phyloP scores from a whole-genome alignment of 1,284 basidiomycete genomes.

The Sparassis latifolia region DNA sequence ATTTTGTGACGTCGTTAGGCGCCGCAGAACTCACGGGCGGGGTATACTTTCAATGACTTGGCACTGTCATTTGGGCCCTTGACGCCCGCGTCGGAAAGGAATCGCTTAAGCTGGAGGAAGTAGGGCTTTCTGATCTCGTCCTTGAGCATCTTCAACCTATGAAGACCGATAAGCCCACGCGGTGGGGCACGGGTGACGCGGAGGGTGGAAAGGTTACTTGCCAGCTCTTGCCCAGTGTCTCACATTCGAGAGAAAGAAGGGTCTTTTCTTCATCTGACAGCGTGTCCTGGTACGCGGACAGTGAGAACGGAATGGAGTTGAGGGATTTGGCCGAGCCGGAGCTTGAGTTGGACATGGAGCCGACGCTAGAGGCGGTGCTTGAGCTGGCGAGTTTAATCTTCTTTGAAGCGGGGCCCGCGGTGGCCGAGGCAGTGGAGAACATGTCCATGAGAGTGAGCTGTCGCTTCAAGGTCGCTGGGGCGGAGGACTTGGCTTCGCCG shows the following conservation, averaged over 20 bases:
- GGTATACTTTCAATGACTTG: constrained; percentile 48
- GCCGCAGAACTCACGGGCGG: constrained; percentile 43
- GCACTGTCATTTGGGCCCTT: constrained; percentile 42
- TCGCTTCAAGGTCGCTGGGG: constrained; percentile 40
- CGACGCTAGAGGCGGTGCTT: constrained; percentile 25
- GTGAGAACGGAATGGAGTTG: constrained; percentile 66
- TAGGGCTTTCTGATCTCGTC: constrained; percentile 72
- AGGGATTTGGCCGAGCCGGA: constrained; percentile 35
- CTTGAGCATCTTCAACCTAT: constrained; percentile 65
- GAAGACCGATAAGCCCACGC: neutral
- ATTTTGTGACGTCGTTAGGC: neutral
- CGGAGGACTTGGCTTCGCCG: constrained; percentile 10
- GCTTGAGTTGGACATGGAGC: constrained; percentile 10
- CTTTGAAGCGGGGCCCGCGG: constrained; percentile 18
- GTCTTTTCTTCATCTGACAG: constrained; percentile 52
- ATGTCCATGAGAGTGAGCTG: constrained; percentile 63
- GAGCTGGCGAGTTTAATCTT: constrained; percentile 23
- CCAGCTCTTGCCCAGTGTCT: constrained; percentile 72
- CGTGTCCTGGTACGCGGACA: constrained; percentile 46
- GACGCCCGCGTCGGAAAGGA: constrained; percentile 64
- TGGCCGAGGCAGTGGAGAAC: constrained; percentile 30
- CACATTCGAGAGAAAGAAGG: constrained; percentile 61
- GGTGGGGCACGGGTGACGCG: neutral
- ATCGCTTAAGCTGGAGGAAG: constrained; percentile 66
- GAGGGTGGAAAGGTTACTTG: constrained; percentile 26